These are phyloP conservation scores for Rhodotorula mucilaginosa DNA, from an alignment of 1,284 basidiomycete species.

Conservation along the genomic window DNA sequence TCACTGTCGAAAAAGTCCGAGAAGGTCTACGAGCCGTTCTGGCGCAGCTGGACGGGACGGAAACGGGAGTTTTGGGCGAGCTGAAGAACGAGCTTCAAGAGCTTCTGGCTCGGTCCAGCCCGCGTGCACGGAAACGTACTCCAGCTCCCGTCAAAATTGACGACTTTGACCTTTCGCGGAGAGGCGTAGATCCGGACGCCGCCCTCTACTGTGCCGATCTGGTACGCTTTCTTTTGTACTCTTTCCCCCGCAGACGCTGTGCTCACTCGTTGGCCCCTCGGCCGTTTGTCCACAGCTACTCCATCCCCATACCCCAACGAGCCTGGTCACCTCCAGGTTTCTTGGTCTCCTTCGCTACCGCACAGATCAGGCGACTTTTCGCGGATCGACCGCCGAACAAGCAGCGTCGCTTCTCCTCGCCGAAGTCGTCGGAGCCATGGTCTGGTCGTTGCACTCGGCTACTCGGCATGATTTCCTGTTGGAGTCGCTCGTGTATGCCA, in stretches of 20 bases:
- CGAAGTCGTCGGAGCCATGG: neutral
- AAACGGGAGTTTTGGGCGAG: no score
- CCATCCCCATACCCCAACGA: neutral
- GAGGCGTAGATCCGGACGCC: no score
- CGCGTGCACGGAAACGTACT: no score
- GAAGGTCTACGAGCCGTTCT: no score
- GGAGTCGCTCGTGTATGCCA: conserved; percentile 2
- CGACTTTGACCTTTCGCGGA: no score
- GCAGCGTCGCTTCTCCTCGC: neutral
- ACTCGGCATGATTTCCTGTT: neutral
- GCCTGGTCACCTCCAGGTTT: neutral
- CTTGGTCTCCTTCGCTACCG: conserved; percentile 8
- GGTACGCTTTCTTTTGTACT: neutral
- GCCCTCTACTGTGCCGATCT: no score
- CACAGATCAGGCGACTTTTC: neutral
- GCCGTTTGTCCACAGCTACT: neutral
- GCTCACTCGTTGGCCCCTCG: neutral
- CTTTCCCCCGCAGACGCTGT: neutral
- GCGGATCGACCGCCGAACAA: neutral
- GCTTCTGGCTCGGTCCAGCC: no score
- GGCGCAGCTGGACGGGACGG: no score
- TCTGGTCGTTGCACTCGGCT: neutral
- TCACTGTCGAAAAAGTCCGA: no score
- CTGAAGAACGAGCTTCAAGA: no score
- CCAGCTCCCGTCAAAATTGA: no score